A percentile compares a stretch with the other conserved stretches of the same genome.
Evolutionary conservation across 139 green algal genomes (phyloP).

Genomic region (Zygnema circumcarinatum): DNA sequence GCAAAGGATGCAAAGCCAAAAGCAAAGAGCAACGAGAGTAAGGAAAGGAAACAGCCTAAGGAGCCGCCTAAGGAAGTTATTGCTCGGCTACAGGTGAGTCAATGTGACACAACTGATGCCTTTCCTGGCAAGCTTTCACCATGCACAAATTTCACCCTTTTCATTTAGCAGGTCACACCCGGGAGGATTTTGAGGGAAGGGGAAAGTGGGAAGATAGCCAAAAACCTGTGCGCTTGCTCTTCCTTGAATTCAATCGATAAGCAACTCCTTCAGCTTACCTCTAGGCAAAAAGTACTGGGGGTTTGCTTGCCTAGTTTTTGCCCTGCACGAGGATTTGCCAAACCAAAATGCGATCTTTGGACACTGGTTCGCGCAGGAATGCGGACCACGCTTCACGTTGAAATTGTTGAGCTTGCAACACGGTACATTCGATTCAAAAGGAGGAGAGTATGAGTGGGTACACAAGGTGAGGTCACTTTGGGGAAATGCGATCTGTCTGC

Average conservation of each 20-base stretch:
- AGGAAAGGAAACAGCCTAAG: constrained; percentile 13
- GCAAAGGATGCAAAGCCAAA: constrained; percentile 4
- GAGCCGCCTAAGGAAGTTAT: constrained; percentile 1
- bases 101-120: too few species aligned
- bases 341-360: too few species aligned
- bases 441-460: constrained; percentile 96
- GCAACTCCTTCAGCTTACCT: too few species aligned
- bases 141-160: not conserved
- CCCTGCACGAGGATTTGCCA: too few species aligned
- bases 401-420: constrained; percentile 89
- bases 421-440: constrained; percentile 92
- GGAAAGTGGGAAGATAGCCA: too few species aligned
- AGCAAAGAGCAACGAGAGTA: constrained; percentile 6
- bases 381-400: constrained; percentile 96
- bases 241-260: too few species aligned
- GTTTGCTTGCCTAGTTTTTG: too few species aligned
- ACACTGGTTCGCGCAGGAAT: constrained; percentile 92
- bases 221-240: too few species aligned
- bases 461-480: constrained; percentile 66
- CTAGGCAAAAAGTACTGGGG: too few species aligned
- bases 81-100: constrained; percentile 30
- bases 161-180: not conserved
- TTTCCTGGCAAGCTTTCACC: too few species aligned
- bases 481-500: too few species aligned
- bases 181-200: not conserved